Evolutionary conservation across 768 basidiomycete species (phyloP), one percentile per base, ranked within the genome.

Genomic region (Neoboletus subvelutipes): DNA sequence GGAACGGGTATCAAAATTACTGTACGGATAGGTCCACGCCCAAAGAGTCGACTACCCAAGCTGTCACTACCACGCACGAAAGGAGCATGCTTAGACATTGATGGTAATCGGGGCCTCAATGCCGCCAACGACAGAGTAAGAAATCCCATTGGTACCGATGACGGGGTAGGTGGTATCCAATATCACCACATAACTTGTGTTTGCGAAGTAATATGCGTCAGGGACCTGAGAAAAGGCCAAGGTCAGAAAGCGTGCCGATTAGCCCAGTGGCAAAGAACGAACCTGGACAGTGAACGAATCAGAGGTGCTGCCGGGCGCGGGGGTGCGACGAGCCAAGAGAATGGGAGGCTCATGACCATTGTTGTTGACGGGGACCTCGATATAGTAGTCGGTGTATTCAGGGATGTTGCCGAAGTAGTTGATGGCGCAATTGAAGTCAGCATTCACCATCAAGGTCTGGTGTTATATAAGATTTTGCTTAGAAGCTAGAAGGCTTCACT

Each of bases 291-390:
- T 62, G 46, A 70, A 62, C 29, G 52, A 42, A 18, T 66, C 52
- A 0, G 58, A 41, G 20, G 45, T 63, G 12, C 34, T 54, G 9
- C 55, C 57, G 15, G 56, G 8, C 13, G 43, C 4, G 28, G 66
- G 49, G 24, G 60, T 63, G 26, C 57, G 58, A 48, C 70, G 70
- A 39, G 56, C 54, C 47, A 71, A 48, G 40, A 71, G 67, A 58
- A 71, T 73, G 4, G 64, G 67, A 37, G 70, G 64, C 24, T 71
- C 72, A 31, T 63, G 1, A 22, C 71, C 70, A 29, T 63, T 71
- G 63, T 71, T 74, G 40, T 68, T 65, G 26, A 49, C 47, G 10
- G 72, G 71, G 17, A 74, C 70, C 50, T 71, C 72, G 20, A 71
- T 69, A 34, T 71, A 74, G 54, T 72, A 71, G 52, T 71, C 70